Evolutionary conservation across 2,329 filamentous ascomycete genomes (phyloP), one percentile per base, ranked within the genome.

Genomic region (Botrytis hyacinthi): DNA sequence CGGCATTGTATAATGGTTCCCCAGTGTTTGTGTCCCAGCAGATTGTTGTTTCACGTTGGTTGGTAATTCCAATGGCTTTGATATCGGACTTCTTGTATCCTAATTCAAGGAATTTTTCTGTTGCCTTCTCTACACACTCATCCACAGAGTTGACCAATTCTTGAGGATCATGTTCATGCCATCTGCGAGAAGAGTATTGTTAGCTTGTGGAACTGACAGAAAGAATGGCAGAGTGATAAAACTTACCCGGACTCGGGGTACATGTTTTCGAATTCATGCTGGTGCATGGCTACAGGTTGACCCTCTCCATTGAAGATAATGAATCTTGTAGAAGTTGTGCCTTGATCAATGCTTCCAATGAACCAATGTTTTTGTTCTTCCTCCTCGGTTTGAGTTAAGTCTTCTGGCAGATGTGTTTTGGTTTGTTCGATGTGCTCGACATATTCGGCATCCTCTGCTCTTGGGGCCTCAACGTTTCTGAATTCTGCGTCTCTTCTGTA

Each of bases 341-440:
- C 94, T 80, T 97, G 93, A 81, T 97, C 94, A 81, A 97, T 95
- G 78, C 92, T 93, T 74, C 94, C 94, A 75, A 97, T 91, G 80
- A 93, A 97, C 83, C 88, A 88, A 73, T 91, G 83, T 59, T 84
- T 75, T 46, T 76, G 67, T 63, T 75, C 77, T 42, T 79, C 77
- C 35, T 76, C 75, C 5, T 75, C 75, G 29, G 78, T 77, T 60
- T 76, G 63, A 1, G 57, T 46, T 10, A 78, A 63, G 14, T 77
- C 74, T 9, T 61, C 72, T 20, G 78, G 77, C 20, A 79, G 67
- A 59, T 78, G 74, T 57, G 75, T 71, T 62, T 75, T 60, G 18
- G 73, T 72, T 40, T 75, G 73, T 32, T 71, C 68, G 35, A 77
- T 63, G 63, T 77, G 72, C 73, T 79, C 78, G 48, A 79, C 74